phyloP scores from a whole-genome alignment of 192 early-diverging fungal genomes.

The Backusella westeae region DNA sequence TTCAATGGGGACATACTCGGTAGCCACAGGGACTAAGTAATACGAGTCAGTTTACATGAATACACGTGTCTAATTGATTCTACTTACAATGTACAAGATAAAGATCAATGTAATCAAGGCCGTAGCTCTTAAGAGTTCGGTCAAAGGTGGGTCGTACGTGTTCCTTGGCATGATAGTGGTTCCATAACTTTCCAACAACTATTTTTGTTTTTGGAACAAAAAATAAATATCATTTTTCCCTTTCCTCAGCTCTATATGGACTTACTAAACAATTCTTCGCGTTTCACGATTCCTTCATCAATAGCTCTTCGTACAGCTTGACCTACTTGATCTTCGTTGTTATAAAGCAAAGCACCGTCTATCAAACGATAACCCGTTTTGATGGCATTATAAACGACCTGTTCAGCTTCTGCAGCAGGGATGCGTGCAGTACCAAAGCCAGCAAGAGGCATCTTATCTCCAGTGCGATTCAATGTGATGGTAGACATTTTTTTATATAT shows the following conservation, averaged over 20 bases:
- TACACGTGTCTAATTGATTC: not conserved
- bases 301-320: constrained; percentile 49
- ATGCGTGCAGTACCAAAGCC: constrained; percentile 54
- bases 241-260: not conserved
- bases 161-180: too few relatives aligned
- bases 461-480: constrained; percentile 42
- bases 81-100: constrained; percentile 63
- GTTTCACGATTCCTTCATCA: constrained; percentile 46
- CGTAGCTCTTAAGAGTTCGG: constrained; percentile 18
- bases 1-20: constrained; percentile 42
- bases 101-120: constrained; percentile 60
- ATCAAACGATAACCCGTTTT: constrained; percentile 35
- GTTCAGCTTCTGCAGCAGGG: constrained; percentile 31
- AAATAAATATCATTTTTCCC: not conserved
- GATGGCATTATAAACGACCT: constrained; percentile 40
- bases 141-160: too few relatives aligned
- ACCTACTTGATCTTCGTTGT: constrained; percentile 61
- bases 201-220: not conserved
- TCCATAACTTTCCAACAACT: constrained; percentile 20
- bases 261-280: constrained; percentile 45
- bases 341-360: constrained; percentile 60
- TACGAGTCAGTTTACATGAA: too few relatives aligned
- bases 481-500: too few relatives aligned
- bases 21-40: constrained; percentile 18
- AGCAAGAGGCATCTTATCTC: constrained; percentile 49